These are phyloP conservation scores for Alternaria incomplexa DNA, from an alignment of 2,329 filamentous ascomycete genomes.

Conservation along the genomic window DNA sequence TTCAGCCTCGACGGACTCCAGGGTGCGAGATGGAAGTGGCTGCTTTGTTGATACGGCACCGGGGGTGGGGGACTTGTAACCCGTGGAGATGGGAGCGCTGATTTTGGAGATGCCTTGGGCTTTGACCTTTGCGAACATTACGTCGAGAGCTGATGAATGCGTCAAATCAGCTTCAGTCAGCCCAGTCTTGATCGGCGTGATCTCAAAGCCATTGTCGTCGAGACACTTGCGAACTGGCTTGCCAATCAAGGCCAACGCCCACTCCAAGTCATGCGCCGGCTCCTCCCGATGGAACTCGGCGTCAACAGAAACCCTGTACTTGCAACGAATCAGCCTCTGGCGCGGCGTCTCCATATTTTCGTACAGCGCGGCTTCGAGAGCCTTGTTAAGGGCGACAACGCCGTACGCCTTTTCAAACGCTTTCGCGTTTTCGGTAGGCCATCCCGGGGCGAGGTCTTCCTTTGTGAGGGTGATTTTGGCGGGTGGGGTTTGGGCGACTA, in stretches of 20 bases:
- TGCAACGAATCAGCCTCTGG: constrained; percentile 3
- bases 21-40: not conserved
- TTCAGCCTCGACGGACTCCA: not conserved
- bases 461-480: not conserved
- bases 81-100: not conserved
- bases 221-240: not conserved
- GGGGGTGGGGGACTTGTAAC: not conserved
- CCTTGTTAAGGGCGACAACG: not conserved
- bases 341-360: constrained; percentile 8
- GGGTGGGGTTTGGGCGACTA: not conserved
- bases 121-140: not conserved
- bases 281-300: not conserved
- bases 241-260: rapidly evolving
- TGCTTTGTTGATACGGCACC: too few species aligned
- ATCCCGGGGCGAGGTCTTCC: not conserved
- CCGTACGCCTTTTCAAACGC: not conserved
- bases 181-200: not conserved
- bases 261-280: not conserved
- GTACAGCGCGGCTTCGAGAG: constrained; percentile 5
- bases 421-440: not conserved
- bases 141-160: not conserved
- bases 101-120: not conserved
- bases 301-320: not conserved
- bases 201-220: not conserved
- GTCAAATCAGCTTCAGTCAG: not conserved